A percentile compares a stretch with the other conserved stretches of the same genome.
Evolutionary conservation across 345 rosid genomes (phyloP).

Genomic region (Pugionium cornutum): DNA sequence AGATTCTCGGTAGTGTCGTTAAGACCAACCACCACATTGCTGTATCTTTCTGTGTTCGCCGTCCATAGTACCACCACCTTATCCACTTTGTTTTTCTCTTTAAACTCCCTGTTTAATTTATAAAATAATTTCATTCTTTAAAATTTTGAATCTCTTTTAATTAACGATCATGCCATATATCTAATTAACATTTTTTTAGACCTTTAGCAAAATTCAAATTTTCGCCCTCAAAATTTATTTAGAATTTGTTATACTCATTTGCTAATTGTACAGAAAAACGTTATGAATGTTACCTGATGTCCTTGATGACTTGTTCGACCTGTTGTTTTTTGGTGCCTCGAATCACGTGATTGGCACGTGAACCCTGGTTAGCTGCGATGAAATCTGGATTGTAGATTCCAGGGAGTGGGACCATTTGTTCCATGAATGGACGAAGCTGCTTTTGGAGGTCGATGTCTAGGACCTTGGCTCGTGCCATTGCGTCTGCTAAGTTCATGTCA

Average conservation of each 20-base stretch:
- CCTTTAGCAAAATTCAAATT: neutral
- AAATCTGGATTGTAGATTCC: slow-evolving; percentile 90
- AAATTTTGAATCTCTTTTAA: neutral
- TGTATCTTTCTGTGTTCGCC: slow-evolving; percentile 98
- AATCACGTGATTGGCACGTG: slow-evolving; percentile 88
- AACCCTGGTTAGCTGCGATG: slow-evolving; percentile 93
- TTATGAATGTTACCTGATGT: slow-evolving; percentile 60
- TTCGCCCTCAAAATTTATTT: neutral
- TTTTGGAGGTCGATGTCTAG: slow-evolving; percentile 91
- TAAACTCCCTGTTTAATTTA: slow-evolving; percentile 63
- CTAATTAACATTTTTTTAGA: neutral
- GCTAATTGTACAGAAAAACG: neutral
- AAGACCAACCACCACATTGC: slow-evolving; percentile 76
- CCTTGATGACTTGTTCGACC: slow-evolving; percentile 71
- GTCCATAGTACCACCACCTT: slow-evolving; percentile 95
- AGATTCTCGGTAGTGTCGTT: slow-evolving; percentile 91
- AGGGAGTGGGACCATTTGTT: slow-evolving; percentile 86
- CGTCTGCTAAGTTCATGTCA: slow-evolving; percentile 93
- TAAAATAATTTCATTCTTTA: neutral
- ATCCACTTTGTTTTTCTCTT: slow-evolving; percentile 82
- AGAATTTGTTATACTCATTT: too few relatives aligned
- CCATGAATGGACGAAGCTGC: slow-evolving; percentile 96
- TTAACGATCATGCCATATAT: neutral
- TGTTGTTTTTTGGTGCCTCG: slow-evolving; percentile 88
- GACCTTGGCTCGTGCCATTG: slow-evolving; percentile 93